Evolutionary conservation across 345 rosid species (phyloP).

Genomic region (Pugionium cornutum): DNA sequence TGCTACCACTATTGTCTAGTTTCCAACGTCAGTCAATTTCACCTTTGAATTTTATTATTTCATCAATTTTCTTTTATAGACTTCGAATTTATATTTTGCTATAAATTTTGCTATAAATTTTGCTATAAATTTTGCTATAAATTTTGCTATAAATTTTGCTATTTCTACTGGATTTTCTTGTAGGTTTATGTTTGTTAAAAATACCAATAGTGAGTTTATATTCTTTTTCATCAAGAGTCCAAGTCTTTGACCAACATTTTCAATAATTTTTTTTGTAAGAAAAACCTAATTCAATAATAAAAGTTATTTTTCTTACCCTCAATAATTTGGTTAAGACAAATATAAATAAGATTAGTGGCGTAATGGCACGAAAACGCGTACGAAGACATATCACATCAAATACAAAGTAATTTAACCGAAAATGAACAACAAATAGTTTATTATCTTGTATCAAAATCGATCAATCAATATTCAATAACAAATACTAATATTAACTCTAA

Average conservation of each 20-base stretch:
- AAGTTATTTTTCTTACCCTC: not conserved
- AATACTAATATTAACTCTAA: conserved; percentile 1
- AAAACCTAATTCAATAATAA: not conserved
- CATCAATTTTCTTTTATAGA: too few species aligned
- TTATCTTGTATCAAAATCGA: conserved; percentile 8
- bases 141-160: too few species aligned
- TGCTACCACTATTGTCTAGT: not conserved
- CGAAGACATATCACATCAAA: conserved; percentile 36
- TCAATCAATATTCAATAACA: conserved; percentile 6
- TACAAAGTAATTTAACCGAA: conserved; percentile 9
- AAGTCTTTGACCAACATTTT: not conserved
- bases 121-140: too few species aligned
- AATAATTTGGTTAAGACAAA: conserved; percentile 6
- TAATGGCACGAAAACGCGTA: conserved; percentile 36
- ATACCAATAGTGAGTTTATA: not conserved
- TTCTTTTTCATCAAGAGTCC: not conserved
- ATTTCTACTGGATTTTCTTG: too few species aligned
- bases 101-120: too few species aligned
- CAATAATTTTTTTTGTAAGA: too few species aligned
- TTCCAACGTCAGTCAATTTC: conserved; percentile 6
- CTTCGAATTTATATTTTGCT: too few species aligned
- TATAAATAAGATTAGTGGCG: not conserved
- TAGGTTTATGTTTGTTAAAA: too few species aligned
- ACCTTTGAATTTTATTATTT: too few species aligned
- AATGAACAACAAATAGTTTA: not conserved